These are phyloP conservation scores for Spencermartinsiella ligniputridi DNA, from an alignment of 1,139 yeast genomes.

Conservation along the genomic window DNA sequence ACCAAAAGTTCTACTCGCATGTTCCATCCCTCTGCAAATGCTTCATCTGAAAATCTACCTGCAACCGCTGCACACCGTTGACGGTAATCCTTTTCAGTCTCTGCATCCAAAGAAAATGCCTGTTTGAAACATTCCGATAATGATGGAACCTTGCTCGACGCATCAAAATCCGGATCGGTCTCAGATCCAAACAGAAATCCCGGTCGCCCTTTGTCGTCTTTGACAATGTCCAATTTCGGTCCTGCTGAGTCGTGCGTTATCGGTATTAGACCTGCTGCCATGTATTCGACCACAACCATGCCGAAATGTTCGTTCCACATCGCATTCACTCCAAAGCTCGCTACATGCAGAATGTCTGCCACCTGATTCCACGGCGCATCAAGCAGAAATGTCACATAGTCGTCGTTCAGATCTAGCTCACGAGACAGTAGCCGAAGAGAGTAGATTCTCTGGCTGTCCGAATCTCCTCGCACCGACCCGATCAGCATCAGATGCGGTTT, in stretches of 20 bases:
- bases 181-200: constrained; percentile 74
- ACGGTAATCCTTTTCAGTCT: constrained; percentile 44
- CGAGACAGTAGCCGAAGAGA: constrained; percentile 45
- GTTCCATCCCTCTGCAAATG: constrained; percentile 60
- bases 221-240: constrained; percentile 82
- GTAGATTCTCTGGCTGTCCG: constrained; percentile 60
- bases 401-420: constrained; percentile 45
- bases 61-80: constrained; percentile 51
- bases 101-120: constrained; percentile 40
- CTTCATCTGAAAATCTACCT: constrained; percentile 63
- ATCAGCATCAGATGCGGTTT: constrained; percentile 55
- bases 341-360: constrained; percentile 47
- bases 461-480: constrained; percentile 76
- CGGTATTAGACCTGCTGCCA: constrained; percentile 83
- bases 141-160: constrained; percentile 34
- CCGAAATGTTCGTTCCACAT: constrained; percentile 99
- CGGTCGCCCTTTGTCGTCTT: constrained; percentile 44
- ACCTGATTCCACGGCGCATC: constrained; percentile 73
- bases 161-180: constrained; percentile 51
- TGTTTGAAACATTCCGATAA: constrained; percentile 44
- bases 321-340: constrained; percentile 81
- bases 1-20: constrained; percentile 36
- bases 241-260: constrained; percentile 94
- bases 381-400: constrained; percentile 56
- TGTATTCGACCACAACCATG: constrained; percentile 91